Percentiles rank a stretch among this genome's conserved stretches.
phyloP scores from a whole-genome alignment of 768 basidiomycete species.

The Filobasidium floriforme region DNA sequence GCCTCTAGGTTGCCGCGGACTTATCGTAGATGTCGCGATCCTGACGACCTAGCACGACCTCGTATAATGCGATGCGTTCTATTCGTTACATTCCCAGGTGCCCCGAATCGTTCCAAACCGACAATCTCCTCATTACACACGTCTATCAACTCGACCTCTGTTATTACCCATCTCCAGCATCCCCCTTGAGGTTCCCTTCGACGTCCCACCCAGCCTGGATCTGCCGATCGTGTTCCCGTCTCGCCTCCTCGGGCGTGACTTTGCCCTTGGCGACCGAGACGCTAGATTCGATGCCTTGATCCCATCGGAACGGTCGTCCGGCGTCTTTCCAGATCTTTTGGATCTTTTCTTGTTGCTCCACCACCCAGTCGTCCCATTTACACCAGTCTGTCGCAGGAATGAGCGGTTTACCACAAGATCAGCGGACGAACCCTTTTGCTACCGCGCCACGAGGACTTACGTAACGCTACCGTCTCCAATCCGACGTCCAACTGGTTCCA shows the following conservation, averaged over 20 bases:
- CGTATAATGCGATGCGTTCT: too few species aligned
- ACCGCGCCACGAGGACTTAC: conserved; percentile 30
- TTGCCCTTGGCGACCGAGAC: conserved; percentile 37
- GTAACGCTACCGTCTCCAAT: conserved; percentile 42
- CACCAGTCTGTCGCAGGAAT: conserved; percentile 35
- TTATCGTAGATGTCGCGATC: too few species aligned
- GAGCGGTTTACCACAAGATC: background rate
- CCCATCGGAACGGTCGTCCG: conserved; percentile 35
- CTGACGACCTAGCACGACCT: too few species aligned
- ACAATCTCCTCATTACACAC: too few species aligned
- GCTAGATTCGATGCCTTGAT: conserved; percentile 36
- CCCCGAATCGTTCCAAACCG: too few species aligned
- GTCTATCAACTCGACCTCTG: too few species aligned
- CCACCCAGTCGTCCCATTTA: conserved; percentile 43
- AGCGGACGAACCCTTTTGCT: background rate
- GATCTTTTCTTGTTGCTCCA: conserved; percentile 36
- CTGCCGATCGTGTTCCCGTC: conserved; percentile 43
- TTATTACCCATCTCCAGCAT: background rate
- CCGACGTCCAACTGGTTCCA: conserved; percentile 44
- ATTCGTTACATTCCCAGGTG: too few species aligned
- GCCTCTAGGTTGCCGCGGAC: too few species aligned
- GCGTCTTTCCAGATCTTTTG: conserved; percentile 37
- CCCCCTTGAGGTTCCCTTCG: conserved; percentile 27
- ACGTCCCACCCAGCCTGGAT: conserved; percentile 46
- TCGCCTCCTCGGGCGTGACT: conserved; percentile 34